These are phyloP conservation scores for Microthlaspi erraticum DNA, from an alignment of 345 rosid species.

Conservation along the genomic window DNA sequence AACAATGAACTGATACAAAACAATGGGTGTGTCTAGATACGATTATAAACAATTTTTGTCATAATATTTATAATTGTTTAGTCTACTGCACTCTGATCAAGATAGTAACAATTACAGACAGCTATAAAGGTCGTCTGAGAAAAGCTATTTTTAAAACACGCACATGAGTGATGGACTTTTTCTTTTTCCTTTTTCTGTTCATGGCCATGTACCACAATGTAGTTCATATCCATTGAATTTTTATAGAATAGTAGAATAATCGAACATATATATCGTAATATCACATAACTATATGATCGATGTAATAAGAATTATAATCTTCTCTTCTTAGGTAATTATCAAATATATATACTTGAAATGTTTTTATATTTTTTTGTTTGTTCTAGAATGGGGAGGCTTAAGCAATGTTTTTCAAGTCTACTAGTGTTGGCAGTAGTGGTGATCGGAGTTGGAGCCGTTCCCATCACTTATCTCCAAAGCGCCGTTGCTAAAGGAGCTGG, in stretches of 20 bases:
- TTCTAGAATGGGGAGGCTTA: conserved; percentile 37
- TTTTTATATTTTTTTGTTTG: background rate
- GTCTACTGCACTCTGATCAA: conserved; percentile 16
- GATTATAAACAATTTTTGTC: background rate
- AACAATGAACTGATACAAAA: background rate
- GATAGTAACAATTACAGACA: conserved; percentile 24
- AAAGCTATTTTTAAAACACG: background rate
- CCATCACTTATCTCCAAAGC: conserved; percentile 63
- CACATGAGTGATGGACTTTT: conserved; percentile 21
- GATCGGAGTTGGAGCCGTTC: conserved; percentile 55
- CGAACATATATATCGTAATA: background rate
- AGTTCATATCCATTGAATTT: background rate
- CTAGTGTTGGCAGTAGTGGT: conserved; percentile 31
- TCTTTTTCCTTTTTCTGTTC: background rate
- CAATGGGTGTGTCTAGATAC: background rate
- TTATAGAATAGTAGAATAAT: conserved; percentile 1
- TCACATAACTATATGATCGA: background rate
- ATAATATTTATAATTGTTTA: background rate
- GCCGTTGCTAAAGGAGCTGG: conserved; percentile 95
- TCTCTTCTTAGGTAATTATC: no score
- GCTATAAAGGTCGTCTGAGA: background rate
- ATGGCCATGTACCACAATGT: background rate
- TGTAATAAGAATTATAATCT: no score
- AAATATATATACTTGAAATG: no score
- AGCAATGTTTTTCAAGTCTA: conserved; percentile 42